Percentiles rank a stretch among this genome's conserved stretches.
Conservation (phyloP, 192 early-diverging fungal species). For the Linnemannia schmuckeri region DNA sequence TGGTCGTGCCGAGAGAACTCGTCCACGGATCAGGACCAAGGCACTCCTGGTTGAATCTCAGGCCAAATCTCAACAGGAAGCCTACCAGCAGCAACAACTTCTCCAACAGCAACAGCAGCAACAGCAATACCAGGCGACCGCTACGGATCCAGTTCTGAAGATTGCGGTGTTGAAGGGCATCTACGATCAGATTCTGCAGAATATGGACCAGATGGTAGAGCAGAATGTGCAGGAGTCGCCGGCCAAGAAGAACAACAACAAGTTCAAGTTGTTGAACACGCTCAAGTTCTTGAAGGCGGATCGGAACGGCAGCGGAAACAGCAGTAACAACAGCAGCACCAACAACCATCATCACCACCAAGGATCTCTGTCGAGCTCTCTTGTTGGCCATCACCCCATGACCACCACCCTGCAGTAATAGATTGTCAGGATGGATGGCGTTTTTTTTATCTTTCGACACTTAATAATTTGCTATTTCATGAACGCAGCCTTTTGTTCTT, state of each 20-base stretch:
- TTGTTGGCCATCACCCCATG: constrained; percentile 7
- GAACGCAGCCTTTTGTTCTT: neutral
- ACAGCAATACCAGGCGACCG: constrained; percentile 16
- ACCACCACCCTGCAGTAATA: neutral
- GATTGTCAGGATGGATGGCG: neutral
- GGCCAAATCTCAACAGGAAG: neutral
- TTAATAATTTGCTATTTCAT: neutral
- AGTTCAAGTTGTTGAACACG: constrained; percentile 47
- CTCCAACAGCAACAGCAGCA: constrained; percentile 9
- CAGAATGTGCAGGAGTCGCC: constrained; percentile 47
- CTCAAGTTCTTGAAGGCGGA: constrained; percentile 49
- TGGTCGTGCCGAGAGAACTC: neutral
- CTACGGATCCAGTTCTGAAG: constrained; percentile 55
- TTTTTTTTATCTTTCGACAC: neutral
- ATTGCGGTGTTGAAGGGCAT: constrained; percentile 60
- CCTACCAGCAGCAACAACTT: constrained; percentile 19
- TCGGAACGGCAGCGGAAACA: constrained; percentile 11
- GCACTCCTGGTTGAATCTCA: neutral
- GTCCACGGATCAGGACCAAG: constrained; percentile 19
- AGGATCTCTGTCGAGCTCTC: constrained; percentile 20
- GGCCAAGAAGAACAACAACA: constrained; percentile 47
- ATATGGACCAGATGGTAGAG: constrained; percentile 49
- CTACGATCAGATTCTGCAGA: constrained; percentile 60
- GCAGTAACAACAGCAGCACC: constrained; percentile 14
- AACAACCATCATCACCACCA: constrained; percentile 18